Evolutionary conservation across 2,329 filamentous ascomycete species (phyloP), one percentile per base, ranked within the genome.

Genomic region (Cadophora luteo-olivacea): DNA sequence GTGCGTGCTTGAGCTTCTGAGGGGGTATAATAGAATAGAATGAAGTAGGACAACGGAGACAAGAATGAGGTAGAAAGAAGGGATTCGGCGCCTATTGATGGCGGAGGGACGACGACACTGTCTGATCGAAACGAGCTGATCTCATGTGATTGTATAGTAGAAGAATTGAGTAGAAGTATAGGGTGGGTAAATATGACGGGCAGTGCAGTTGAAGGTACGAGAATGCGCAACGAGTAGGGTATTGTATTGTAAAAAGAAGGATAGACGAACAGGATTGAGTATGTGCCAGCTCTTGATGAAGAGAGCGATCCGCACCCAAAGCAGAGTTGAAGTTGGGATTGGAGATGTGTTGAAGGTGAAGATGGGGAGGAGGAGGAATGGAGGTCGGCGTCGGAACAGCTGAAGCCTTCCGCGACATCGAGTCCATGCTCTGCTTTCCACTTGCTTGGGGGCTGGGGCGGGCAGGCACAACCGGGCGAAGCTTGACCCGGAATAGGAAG

Each of bases 231-330:
- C 63, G 68, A 25, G 16, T 6, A 36, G 24, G 41, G 48, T 32
- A 52, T 63, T 67, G 72, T 63, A 69, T 64, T 55, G 64, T 69
- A 66, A 54, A 72, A 72, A 72, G 75, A 72, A 71, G 75, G 70
- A 74, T 74, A 64, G 73, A 78, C 77, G 75, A 78, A 78, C 77
- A 77, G 74, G 73, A 75, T 76, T 73, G 74, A 72, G 66, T 66
- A 68, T 64, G 64, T 68, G 62, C 45, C 45, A 51, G 48, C 63
- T 70, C 58, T 66, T 68, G 61, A 64, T 63, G 33, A 67, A 67
- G 57, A 67, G 67, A 72, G 68, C 66, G 54, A 61, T 72, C 69
- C 71, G 72, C 70, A 36, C 72, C 67, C 67, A 63, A 69, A 49
- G 52, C 32, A 16, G 64, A 69, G 66, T 33, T 72, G 72, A 61